A percentile compares a stretch with the other conserved stretches of the same genome.
Evolutionary conservation across 2,329 filamentous ascomycete species (phyloP).

Genomic region (Penicillium sp.): DNA sequence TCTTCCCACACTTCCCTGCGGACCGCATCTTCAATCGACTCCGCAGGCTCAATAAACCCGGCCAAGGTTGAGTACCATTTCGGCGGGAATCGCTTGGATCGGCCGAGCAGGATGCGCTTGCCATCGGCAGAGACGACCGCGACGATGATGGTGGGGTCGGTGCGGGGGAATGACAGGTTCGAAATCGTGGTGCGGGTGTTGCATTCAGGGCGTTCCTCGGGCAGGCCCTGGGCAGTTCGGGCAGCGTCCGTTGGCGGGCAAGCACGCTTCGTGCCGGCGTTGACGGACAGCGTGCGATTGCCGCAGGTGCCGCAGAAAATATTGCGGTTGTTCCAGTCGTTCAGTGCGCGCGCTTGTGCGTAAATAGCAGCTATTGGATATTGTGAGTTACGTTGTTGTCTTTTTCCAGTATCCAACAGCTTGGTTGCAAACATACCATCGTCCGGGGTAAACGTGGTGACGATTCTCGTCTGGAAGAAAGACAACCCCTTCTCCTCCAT

Average conservation of each 20-base stretch:
- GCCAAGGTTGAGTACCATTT: constrained; percentile 87
- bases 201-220: constrained; percentile 62
- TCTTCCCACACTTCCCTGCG: constrained; percentile 85
- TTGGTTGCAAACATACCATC: constrained; percentile 52
- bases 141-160: constrained; percentile 93
- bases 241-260: constrained; percentile 47
- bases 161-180: constrained; percentile 88
- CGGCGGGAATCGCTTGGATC: constrained; percentile 77
- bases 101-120: constrained; percentile 75
- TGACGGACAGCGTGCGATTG: constrained; percentile 63
- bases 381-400: not conserved
- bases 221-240: constrained; percentile 27
- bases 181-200: constrained; percentile 80
- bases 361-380: constrained; percentile 72
- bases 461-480: constrained; percentile 66
- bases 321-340: constrained; percentile 94
- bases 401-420: not conserved
- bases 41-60: constrained; percentile 80
- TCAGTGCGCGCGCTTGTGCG: constrained; percentile 79
- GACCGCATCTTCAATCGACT: constrained; percentile 81
- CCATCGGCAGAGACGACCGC: constrained; percentile 82
- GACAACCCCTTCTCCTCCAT: constrained; percentile 61
- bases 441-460: constrained; percentile 59
- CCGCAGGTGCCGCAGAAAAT: constrained; percentile 91
- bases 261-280: constrained; percentile 46